phyloP scores from a whole-genome alignment of 257 asterid species.

The Thymus quinquecostatus region DNA sequence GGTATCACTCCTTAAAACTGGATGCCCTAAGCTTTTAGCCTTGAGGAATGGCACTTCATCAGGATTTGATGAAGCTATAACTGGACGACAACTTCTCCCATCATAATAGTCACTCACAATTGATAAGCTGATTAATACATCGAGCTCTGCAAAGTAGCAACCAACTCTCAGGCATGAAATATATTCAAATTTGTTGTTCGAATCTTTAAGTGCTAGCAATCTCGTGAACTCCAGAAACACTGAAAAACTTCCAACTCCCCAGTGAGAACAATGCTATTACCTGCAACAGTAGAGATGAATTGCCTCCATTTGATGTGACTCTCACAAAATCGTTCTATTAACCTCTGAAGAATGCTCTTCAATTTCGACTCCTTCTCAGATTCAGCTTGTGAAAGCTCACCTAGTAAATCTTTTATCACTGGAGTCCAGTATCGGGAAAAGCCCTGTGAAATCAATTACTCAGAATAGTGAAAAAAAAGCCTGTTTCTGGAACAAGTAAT shows the following conservation, averaged over 20 bases:
- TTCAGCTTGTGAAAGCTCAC: conserved; percentile 85
- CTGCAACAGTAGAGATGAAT: conserved; percentile 76
- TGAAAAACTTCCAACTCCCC: conserved; percentile 19
- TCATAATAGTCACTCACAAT: conserved; percentile 83
- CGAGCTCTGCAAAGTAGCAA: conserved; percentile 76
- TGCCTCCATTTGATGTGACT: conserved; percentile 86
- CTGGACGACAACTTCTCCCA: conserved; percentile 82
- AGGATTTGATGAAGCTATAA: conserved; percentile 45
- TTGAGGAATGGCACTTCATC: conserved; percentile 63
- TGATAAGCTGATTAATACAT: conserved; percentile 88
- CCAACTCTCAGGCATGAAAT: conserved; percentile 31
- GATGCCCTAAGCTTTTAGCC: conserved; percentile 89
- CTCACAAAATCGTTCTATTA: conserved; percentile 73
- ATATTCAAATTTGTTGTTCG: neutral
- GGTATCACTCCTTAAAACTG: conserved; percentile 76
- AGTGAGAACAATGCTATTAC: conserved; percentile 46
- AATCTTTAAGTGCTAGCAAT: neutral
- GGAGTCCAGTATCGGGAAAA: conserved; percentile 92
- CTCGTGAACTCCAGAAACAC: conserved; percentile 17
- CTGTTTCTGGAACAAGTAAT: conserved; percentile 23
- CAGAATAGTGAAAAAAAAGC: neutral
- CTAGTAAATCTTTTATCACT: conserved; percentile 54
- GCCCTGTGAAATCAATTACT: conserved; percentile 58
- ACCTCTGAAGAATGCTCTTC: conserved; percentile 83
- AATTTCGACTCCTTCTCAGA: conserved; percentile 83